These are phyloP conservation scores for Pleurozium schreberi DNA, from an alignment of 225 moss, liverwort and hornwort genomes.

Conservation along the genomic window DNA sequence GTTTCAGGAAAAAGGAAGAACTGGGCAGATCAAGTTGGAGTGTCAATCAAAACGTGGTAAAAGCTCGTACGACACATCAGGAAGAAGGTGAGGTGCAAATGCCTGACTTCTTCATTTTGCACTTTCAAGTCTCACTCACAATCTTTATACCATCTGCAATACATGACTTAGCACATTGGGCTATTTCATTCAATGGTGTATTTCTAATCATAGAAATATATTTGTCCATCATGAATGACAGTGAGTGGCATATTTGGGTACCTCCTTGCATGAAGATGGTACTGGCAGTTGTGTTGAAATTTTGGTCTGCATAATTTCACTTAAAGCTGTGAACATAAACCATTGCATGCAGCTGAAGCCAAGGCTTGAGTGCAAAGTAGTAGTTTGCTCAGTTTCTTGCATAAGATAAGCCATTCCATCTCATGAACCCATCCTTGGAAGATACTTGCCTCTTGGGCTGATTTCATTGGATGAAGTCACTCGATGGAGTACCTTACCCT, in stretches of 20 bases:
- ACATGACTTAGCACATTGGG: background rate
- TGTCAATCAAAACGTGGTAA: background rate
- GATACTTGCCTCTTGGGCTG: too few species aligned
- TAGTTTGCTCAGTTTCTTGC: background rate
- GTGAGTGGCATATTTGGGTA: background rate
- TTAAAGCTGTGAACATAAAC: too few species aligned
- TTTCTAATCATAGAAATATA: background rate
- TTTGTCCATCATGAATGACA: background rate
- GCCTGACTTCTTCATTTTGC: slow-evolving; percentile 20
- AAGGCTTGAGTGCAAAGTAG: background rate
- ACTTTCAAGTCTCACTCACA: slow-evolving; percentile 9
- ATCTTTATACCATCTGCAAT: background rate
- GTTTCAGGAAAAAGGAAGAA: background rate
- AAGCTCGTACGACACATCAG: background rate
- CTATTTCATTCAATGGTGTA: background rate
- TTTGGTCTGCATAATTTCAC: background rate
- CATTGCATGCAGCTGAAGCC: background rate
- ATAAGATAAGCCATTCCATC: background rate
- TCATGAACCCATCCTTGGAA: background rate
- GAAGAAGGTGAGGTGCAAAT: slow-evolving; percentile 15
- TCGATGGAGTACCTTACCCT: background rate
- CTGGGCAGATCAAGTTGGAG: background rate
- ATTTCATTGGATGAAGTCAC: background rate
- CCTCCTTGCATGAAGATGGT: background rate
- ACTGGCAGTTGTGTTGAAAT: background rate